Percentiles rank a stretch among this genome's conserved stretches.
phyloP scores from a whole-genome alignment of 768 basidiomycete species.

The Mycena floridula region DNA sequence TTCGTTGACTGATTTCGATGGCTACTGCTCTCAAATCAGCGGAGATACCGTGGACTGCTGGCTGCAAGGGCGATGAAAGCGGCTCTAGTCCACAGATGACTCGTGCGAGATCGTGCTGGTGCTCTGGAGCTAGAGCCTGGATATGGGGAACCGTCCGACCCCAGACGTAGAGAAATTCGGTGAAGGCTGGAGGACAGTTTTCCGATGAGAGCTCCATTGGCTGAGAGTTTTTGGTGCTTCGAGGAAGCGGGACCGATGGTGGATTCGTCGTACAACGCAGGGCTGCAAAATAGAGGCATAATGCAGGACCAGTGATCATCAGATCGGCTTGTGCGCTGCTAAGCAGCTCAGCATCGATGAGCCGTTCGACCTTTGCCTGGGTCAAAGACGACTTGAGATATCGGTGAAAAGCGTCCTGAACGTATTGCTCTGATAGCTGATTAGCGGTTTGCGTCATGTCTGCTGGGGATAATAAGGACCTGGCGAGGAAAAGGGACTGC shows the following conservation, averaged over 20 bases:
- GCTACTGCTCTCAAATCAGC: slow-evolving; percentile 82
- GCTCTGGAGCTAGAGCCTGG: slow-evolving; percentile 52
- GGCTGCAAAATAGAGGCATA: slow-evolving; percentile 83
- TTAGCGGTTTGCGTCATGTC: neutral
- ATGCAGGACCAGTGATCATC: slow-evolving; percentile 85
- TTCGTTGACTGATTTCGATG: slow-evolving; percentile 79
- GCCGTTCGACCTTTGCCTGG: slow-evolving; percentile 68
- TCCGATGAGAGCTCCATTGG: slow-evolving; percentile 54
- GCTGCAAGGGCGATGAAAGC: slow-evolving; percentile 32
- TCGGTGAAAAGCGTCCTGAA: slow-evolving; percentile 77
- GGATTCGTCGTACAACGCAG: slow-evolving; percentile 69
- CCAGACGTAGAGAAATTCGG: slow-evolving; percentile 71
- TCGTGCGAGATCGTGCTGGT: slow-evolving; percentile 79
- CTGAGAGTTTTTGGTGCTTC: slow-evolving; percentile 35
- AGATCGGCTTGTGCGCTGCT: slow-evolving; percentile 77
- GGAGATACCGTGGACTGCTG: slow-evolving; percentile 52
- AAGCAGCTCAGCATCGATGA: slow-evolving; percentile 68
- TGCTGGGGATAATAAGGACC: too few species aligned
- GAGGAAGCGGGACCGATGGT: slow-evolving; percentile 76
- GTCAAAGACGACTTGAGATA: slow-evolving; percentile 76
- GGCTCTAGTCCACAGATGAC: slow-evolving; percentile 64
- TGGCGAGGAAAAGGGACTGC: too few species aligned
- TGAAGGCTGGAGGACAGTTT: slow-evolving; percentile 69
- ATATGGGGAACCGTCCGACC: slow-evolving; percentile 57
- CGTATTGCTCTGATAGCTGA: slow-evolving; percentile 53